Conservation (phyloP, 371 early-diverging fungal species). For the Mortierella polycephala region DNA sequence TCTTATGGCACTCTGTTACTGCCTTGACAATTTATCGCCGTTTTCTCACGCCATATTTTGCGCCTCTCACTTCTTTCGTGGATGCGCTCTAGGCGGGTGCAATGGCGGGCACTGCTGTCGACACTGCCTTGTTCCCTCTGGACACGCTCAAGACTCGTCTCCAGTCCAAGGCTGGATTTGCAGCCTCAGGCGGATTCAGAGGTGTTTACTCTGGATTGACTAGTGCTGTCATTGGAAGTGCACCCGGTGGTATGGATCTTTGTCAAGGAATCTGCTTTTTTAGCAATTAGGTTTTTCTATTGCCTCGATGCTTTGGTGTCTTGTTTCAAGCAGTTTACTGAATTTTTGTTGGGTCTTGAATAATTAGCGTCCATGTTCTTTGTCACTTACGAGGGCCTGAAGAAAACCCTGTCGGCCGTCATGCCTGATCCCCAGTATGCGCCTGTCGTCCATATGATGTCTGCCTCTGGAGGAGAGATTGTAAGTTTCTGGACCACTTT, state of each 20-base stretch:
- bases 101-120: slow-evolving; percentile 87
- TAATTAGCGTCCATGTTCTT: slow-evolving; percentile 90
- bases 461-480: slow-evolving; percentile 93
- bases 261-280: background rate
- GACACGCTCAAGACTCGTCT: slow-evolving; percentile 95
- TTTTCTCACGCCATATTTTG: slow-evolving; percentile 11
- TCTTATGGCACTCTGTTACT: no score
- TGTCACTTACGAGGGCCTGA: slow-evolving; percentile 88
- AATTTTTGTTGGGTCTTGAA: background rate
- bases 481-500: slow-evolving; percentile 58
- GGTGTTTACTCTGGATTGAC: slow-evolving; percentile 93
- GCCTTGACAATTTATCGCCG: background rate
- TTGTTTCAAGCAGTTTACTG: background rate
- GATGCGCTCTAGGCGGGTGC: slow-evolving; percentile 72
- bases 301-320: background rate
- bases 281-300: background rate
- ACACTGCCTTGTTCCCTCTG: slow-evolving; percentile 89
- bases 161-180: slow-evolving; percentile 91
- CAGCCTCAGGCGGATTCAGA: slow-evolving; percentile 89
- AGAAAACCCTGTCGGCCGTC: slow-evolving; percentile 59
- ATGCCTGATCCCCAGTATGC: slow-evolving; percentile 60
- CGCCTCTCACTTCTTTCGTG: background rate
- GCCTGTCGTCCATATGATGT: slow-evolving; percentile 85
- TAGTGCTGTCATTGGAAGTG: slow-evolving; percentile 93
- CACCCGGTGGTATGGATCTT: slow-evolving; percentile 79